Percentiles rank a stretch among this genome's conserved stretches.
phyloP scores from a whole-genome alignment of 495 filamentous ascomycete genomes.

The Aspergillus conjunctus region DNA sequence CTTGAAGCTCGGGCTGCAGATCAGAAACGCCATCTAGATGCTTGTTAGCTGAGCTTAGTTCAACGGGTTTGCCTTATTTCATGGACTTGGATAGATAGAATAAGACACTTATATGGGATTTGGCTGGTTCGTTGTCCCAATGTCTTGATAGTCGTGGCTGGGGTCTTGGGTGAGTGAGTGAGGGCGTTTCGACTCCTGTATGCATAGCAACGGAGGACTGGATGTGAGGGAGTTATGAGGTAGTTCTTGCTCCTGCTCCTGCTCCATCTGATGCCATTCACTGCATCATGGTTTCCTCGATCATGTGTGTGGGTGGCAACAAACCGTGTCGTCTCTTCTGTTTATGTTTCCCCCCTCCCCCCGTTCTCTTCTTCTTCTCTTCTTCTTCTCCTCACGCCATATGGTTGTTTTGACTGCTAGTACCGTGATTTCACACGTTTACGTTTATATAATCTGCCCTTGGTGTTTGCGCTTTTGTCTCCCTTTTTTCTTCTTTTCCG shows the following conservation, averaged over 20 bases:
- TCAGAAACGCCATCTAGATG: no score
- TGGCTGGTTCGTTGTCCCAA: no score
- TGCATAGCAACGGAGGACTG: no score
- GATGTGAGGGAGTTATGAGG: no score
- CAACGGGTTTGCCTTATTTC: no score
- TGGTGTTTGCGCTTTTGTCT: slow-evolving; percentile 14
- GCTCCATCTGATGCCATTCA: slow-evolving; percentile 3
- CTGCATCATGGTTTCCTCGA: slow-evolving; percentile 8
- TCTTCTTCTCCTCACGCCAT: slow-evolving; percentile 11
- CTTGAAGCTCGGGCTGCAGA: no score
- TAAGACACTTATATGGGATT: no score
- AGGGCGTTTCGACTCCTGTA: no score
- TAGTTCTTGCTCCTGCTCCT: background rate
- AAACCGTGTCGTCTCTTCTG: background rate
- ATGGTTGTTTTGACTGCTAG: slow-evolving; percentile 28
- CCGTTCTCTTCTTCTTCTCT: slow-evolving; percentile 14
- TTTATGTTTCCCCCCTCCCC: slow-evolving; percentile 8
- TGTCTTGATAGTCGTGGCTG: no score
- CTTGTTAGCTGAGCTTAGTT: no score
- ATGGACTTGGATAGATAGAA: no score
- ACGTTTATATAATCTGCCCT: slow-evolving; percentile 12
- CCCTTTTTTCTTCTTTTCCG: slow-evolving; percentile 6
- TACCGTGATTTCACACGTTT: slow-evolving; percentile 21
- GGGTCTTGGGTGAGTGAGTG: no score
- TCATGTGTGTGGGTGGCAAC: background rate